A percentile compares a stretch with the other conserved stretches of the same genome.
These are phyloP conservation scores for Balakata baccata DNA, from an alignment of 345 rosid genomes.

Conservation along the genomic window DNA sequence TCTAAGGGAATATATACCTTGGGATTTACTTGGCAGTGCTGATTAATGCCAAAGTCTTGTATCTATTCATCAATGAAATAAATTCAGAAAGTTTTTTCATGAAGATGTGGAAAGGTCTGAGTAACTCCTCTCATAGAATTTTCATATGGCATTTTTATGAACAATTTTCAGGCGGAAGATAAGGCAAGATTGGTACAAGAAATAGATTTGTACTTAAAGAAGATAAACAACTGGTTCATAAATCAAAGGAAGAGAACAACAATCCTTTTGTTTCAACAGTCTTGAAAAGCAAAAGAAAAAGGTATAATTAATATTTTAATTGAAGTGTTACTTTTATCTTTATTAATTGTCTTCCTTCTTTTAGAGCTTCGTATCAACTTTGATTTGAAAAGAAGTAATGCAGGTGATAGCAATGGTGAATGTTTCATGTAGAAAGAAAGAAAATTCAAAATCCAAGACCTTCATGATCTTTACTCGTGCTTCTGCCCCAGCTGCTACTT, in stretches of 20 bases:
- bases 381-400: slow-evolving; percentile 64
- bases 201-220: slow-evolving; percentile 91
- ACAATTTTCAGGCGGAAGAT: slow-evolving; percentile 85
- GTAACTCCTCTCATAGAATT: too few species aligned
- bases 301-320: slow-evolving; percentile 45
- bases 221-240: slow-evolving; percentile 98
- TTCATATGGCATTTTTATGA: background rate
- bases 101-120: too few species aligned
- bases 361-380: slow-evolving; percentile 46
- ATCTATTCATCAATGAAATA: too few species aligned
- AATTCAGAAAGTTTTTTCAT: too few species aligned
- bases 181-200: slow-evolving; percentile 93
- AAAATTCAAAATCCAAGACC: too few species aligned
- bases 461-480: too few species aligned
- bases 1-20: too few species aligned
- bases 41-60: too few species aligned
- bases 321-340: background rate
- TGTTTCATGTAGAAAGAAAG: slow-evolving; percentile 44
- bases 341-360: too few species aligned
- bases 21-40: too few species aligned
- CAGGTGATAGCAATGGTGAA: slow-evolving; percentile 78
- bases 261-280: slow-evolving; percentile 80
- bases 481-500: too few species aligned
- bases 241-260: slow-evolving; percentile 93
- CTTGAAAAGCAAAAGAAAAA: slow-evolving; percentile 86